Evolutionary conservation across 352 stramenopile species (phyloP).

Genomic region (Phytopythium sindhum): DNA sequence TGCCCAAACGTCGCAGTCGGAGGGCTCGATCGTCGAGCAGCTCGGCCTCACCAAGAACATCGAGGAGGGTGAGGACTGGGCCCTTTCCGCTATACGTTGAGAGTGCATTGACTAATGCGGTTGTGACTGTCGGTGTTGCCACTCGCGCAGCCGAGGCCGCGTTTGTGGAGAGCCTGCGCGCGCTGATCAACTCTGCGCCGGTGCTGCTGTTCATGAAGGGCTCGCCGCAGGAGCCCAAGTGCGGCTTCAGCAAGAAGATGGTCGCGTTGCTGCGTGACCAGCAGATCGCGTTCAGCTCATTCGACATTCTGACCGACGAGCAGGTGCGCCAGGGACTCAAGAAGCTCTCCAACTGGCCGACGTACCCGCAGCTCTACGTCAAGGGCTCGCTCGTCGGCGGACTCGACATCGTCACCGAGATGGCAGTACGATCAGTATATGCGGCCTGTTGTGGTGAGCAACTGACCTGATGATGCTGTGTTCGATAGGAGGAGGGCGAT

Average conservation of each 20-base stretch:
- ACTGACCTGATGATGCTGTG: neutral
- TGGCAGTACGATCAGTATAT: constrained; percentile 39
- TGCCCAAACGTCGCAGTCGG: constrained; percentile 14
- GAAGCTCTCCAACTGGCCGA: constrained; percentile 96
- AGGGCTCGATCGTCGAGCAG: constrained; percentile 78
- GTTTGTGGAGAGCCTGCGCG: constrained; percentile 83
- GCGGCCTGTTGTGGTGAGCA: neutral
- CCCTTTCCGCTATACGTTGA: no score
- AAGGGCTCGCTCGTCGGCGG: constrained; percentile 92
- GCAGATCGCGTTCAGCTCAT: constrained; percentile 92
- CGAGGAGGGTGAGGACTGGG: constrained; percentile 25
- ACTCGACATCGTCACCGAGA: constrained; percentile 95
- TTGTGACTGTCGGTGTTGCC: constrained; percentile 7
- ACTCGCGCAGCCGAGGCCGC: constrained; percentile 49
- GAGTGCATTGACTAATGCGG: neutral
- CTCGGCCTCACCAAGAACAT: constrained; percentile 71
- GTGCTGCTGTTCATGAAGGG: constrained; percentile 97
- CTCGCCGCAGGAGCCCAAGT: constrained; percentile 85
- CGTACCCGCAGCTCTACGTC: constrained; percentile 96
- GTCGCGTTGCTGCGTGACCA: constrained; percentile 89
- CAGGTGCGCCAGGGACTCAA: constrained; percentile 96
- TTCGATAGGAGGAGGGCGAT: constrained; percentile 68
- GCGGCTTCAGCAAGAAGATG: constrained; percentile 93
- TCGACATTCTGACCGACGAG: constrained; percentile 93
- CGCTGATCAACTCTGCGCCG: constrained; percentile 83